Evolutionary conservation across 257 asterid species (phyloP).

Genomic region (Oldenlandia corymbosa): DNA sequence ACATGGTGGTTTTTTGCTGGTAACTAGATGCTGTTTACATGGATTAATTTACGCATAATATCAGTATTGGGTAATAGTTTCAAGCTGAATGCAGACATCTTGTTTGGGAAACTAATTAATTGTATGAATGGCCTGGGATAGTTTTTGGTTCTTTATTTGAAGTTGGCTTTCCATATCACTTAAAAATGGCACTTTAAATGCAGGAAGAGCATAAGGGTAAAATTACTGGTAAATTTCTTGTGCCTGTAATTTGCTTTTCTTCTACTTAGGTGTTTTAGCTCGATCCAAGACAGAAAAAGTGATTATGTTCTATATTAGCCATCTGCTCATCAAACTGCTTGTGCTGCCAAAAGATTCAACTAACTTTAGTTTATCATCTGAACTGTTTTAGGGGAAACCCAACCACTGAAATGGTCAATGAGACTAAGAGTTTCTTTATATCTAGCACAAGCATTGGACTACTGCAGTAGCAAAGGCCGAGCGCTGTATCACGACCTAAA

Average conservation of each 20-base stretch:
- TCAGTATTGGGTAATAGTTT: neutral
- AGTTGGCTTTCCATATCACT: neutral
- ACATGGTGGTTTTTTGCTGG: neutral
- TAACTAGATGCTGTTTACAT: neutral
- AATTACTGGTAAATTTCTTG: neutral
- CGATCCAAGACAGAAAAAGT: neutral
- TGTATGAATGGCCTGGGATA: neutral
- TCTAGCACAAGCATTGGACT: constrained; percentile 50
- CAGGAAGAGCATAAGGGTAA: neutral
- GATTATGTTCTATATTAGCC: neutral
- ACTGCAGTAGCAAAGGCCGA: constrained; percentile 46
- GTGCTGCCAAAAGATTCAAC: neutral
- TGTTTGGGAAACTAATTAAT: neutral
- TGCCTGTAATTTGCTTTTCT: neutral
- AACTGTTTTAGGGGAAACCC: constrained; percentile 34
- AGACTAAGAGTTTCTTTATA: constrained; percentile 44
- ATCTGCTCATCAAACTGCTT: neutral
- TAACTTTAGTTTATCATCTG: neutral
- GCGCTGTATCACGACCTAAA: constrained; percentile 47
- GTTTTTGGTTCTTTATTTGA: constrained; percentile 2
- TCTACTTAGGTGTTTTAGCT: neutral
- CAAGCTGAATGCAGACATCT: neutral
- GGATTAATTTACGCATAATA: neutral
- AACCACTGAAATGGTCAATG: constrained; percentile 47
- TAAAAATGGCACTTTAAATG: neutral